These are phyloP conservation scores for Lichtheimia corymbifera DNA, from an alignment of 371 early-diverging fungal genomes.

Conservation along the genomic window DNA sequence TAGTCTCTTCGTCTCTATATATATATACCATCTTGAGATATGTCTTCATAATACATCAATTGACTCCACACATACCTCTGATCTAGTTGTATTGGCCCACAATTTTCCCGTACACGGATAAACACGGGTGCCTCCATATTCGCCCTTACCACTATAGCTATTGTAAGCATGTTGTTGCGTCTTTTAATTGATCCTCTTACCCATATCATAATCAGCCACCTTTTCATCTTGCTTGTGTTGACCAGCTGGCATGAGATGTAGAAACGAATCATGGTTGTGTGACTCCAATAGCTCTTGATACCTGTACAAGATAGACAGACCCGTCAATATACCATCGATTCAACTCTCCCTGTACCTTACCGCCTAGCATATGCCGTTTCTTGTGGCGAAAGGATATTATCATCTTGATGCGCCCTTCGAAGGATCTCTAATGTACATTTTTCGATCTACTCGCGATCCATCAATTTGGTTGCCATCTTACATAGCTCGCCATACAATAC, in stretches of 20 bases:
- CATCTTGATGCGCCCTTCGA: constrained; percentile 26
- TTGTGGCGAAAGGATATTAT: constrained; percentile 40
- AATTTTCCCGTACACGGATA: constrained; percentile 55
- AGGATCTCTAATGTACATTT: constrained; percentile 43
- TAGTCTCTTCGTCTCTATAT: constrained; percentile 3
- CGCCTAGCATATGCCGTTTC: constrained; percentile 54
- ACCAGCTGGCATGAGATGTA: constrained; percentile 51
- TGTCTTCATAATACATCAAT: not conserved
- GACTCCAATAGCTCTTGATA: constrained; percentile 43
- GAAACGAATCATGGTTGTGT: constrained; percentile 54
- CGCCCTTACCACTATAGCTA: constrained; percentile 58
- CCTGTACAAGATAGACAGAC: constrained; percentile 16
- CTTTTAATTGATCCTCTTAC: constrained; percentile 7
- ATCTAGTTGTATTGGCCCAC: constrained; percentile 60
- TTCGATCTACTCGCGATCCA: constrained; percentile 44
- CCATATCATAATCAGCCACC: constrained; percentile 32
- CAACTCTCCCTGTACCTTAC: constrained; percentile 24
- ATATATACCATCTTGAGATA: not conserved
- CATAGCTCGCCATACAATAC: too few relatives aligned
- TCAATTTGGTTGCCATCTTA: not conserved
- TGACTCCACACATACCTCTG: constrained; percentile 4
- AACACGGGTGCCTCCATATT: constrained; percentile 77
- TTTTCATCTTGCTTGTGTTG: constrained; percentile 62
- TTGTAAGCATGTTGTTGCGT: not conserved
- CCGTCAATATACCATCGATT: not conserved